Evolutionary conservation across 345 rosid species (phyloP).

Genomic region (Kernera saxatilis): DNA sequence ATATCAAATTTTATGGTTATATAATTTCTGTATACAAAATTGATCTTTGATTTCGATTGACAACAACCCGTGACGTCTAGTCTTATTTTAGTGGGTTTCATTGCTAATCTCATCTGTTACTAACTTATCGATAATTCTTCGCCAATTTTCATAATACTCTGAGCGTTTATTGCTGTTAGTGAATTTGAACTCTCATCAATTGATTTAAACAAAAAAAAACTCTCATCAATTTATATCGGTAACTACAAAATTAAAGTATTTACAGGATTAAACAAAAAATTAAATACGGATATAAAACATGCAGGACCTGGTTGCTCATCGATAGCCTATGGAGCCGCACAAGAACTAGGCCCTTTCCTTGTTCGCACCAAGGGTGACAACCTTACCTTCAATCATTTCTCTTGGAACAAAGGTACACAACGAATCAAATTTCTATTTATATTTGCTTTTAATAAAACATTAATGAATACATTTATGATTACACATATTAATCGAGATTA

Average conservation of each 20-base stretch:
- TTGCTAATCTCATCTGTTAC: too few species aligned
- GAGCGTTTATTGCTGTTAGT: not conserved
- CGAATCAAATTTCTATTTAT: not conserved
- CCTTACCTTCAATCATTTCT: constrained; percentile 43
- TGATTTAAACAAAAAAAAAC: too few species aligned
- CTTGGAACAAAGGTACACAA: constrained; percentile 62
- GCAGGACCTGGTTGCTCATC: constrained; percentile 92
- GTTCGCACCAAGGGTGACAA: constrained; percentile 30
- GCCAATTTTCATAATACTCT: too few species aligned
- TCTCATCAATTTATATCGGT: not conserved
- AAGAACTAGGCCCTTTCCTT: constrained; percentile 77
- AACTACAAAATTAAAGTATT: not conserved
- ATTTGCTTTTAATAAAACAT: not conserved
- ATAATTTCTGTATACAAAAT: not conserved
- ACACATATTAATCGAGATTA: not conserved
- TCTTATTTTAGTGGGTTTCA: too few species aligned
- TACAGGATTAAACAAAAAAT: not conserved
- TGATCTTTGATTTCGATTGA: not conserved
- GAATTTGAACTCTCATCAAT: not conserved
- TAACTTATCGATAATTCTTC: too few species aligned
- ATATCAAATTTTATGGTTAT: not conserved
- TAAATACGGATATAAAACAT: not conserved
- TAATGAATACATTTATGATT: not conserved
- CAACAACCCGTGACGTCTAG: not conserved
- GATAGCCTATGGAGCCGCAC: constrained; percentile 65